Conservation (phyloP, 2,329 filamentous ascomycete genomes). For the Rugonectria rugulosa region DNA sequence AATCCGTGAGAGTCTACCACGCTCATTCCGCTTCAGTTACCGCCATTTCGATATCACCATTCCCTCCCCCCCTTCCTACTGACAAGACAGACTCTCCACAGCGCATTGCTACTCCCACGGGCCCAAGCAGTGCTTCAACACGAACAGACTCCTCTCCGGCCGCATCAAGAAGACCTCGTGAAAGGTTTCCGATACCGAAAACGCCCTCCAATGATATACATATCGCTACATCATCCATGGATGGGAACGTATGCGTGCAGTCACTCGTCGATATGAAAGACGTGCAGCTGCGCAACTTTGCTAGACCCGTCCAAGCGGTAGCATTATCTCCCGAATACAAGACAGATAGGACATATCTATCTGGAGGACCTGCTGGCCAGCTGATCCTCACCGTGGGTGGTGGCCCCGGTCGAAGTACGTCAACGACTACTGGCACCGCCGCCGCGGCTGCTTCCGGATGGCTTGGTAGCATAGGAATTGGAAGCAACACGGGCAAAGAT, state of each 20-base stretch:
- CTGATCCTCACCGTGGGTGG: constrained; percentile 87
- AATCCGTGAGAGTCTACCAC: constrained; percentile 84
- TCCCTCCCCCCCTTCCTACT: constrained; percentile 64
- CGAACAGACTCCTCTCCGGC: constrained; percentile 54
- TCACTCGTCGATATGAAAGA: constrained; percentile 89
- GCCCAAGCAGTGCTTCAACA: constrained; percentile 41
- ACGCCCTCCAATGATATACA: constrained; percentile 90
- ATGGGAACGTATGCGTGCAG: constrained; percentile 93
- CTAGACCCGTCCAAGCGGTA: constrained; percentile 88
- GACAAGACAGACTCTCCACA: constrained; percentile 52
- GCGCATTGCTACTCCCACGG: constrained; percentile 46
- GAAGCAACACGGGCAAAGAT: constrained; percentile 81
- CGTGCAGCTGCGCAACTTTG: constrained; percentile 91
- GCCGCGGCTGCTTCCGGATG: constrained; percentile 87
- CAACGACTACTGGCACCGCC: constrained; percentile 84
- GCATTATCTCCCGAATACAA: constrained; percentile 96
- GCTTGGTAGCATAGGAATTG: constrained; percentile 87
- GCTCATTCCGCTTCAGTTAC: constrained; percentile 94
- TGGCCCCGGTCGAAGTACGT: constrained; percentile 80
- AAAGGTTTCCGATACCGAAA: constrained; percentile 68
- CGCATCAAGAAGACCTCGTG: constrained; percentile 58
- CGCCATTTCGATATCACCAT: constrained; percentile 88
- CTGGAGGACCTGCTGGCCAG: constrained; percentile 87
- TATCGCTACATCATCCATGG: constrained; percentile 91
- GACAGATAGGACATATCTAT: constrained; percentile 86